Evolutionary conservation across 2,329 filamentous ascomycete genomes (phyloP).

Genomic region (Ceratocystis variospora): DNA sequence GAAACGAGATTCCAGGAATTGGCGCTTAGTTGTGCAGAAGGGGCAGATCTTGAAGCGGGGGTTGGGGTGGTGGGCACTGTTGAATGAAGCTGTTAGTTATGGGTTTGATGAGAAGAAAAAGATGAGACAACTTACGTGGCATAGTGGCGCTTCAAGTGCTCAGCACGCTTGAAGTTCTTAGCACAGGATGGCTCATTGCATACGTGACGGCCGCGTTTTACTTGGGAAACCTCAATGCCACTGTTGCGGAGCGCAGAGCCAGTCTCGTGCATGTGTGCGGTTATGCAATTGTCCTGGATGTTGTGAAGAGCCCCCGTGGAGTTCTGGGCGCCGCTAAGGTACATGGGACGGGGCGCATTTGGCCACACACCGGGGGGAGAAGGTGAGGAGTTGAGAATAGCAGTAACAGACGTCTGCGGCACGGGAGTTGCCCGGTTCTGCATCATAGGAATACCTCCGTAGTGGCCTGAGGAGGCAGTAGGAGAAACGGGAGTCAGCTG

Average conservation of each 20-base stretch:
- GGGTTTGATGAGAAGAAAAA: neutral
- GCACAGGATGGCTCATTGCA: conserved; percentile 36
- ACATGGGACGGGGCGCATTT: conserved; percentile 10
- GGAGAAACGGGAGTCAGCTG: conserved; percentile 15
- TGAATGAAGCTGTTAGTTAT: neutral
- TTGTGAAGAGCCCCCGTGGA: conserved; percentile 8
- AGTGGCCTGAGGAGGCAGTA: conserved; percentile 7
- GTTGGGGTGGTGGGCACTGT: conserved; percentile 19
- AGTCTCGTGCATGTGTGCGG: conserved; percentile 12
- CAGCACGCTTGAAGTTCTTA: conserved; percentile 38
- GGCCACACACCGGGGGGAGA: conserved; percentile 10
- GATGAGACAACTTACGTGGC: conserved; percentile 32
- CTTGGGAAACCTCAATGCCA: conserved; percentile 19
- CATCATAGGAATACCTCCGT: neutral
- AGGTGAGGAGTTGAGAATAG: conserved; percentile 18
- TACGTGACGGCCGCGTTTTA: conserved; percentile 29
- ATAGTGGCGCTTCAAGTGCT: conserved; percentile 43
- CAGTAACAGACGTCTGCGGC: conserved; percentile 12
- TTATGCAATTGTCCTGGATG: neutral
- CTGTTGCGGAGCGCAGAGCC: conserved; percentile 12
- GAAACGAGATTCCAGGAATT: conserved; percentile 21
- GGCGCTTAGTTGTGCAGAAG: conserved; percentile 19
- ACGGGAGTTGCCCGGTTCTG: neutral
- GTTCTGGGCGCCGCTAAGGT: conserved; percentile 9
- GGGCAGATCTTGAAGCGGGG: conserved; percentile 16